Evolutionary conservation across 306 rosid genomes (phyloP), one percentile per base, ranked within the genome.

Genomic region (Quercus agrifolia): DNA sequence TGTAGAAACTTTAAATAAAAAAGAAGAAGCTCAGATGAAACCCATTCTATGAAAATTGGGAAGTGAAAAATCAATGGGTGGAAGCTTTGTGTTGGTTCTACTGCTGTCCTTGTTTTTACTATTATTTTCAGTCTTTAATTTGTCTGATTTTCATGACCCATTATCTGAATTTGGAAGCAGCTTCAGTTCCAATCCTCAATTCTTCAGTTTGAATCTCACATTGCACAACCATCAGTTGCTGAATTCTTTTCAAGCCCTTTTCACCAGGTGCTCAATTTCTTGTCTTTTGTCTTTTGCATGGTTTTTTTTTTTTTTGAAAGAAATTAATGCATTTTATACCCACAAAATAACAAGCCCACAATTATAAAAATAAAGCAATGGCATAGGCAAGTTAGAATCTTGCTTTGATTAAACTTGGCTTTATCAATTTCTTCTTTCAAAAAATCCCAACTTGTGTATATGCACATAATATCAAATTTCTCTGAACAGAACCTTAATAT

Each of bases 111-210:
- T 75, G 28, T 68, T 27, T 74, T 74, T 84, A 15, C 55, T 71
- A 28, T 44, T 69, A 14, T 61, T 82, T 58, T 73, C 70, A 30
- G 13, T 67, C 58, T 66, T 51, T 56, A 49, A 13, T 72, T 20
- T 79, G 72, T 67, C 52, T 75, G 80, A 79, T 75, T 58, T 75
- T 31, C 70, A 4, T 38, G 6, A 79, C 55, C 79, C 90, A 63
- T 52, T 49, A 35, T 74, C 81, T 66, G 79, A 59, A 64, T 70
- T 69, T 63, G 55, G 74, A n/a, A 81, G 55, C 75, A 49, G 77
- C 68, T 78, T 81, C 90, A 59, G 61, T 54, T 71, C 70, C 58
- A 64, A 25, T n/a, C 23, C 80, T 66, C 51, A 52, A 9, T 51
- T 78, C 51, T 74, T 64, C 84, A 56, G 28, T 56, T 74, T 80